Conservation (phyloP, 768 basidiomycete genomes). For the Sporobolomyces pararoseus region DNA sequence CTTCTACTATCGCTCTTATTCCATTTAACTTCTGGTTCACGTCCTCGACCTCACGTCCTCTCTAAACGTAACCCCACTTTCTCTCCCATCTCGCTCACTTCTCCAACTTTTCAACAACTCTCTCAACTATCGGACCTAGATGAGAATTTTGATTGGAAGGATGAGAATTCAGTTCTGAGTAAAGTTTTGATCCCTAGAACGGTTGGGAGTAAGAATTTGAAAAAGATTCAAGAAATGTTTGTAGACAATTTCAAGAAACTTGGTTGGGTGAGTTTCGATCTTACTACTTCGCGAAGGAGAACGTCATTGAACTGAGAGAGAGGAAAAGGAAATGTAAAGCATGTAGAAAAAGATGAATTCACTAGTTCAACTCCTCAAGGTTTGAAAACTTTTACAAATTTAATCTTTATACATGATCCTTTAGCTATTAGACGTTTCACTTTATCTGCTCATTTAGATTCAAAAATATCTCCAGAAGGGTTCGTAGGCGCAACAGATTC, state of each 20-base stretch:
- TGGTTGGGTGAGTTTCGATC: conserved; percentile 19
- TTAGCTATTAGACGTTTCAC: conserved; percentile 72
- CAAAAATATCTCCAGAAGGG: conserved; percentile 39
- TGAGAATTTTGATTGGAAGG: conserved; percentile 63
- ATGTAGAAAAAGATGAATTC: conserved; percentile 76
- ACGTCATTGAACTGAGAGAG: not conserved
- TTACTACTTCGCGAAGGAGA: not conserved
- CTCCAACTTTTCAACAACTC: conserved; percentile 54
- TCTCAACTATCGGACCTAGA: conserved; percentile 62
- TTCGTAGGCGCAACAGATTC: conserved; percentile 98
- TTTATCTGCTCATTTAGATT: conserved; percentile 58
- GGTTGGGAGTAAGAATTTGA: conserved; percentile 54
- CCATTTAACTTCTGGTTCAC: not conserved
- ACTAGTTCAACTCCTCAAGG: conserved; percentile 76
- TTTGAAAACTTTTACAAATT: conserved; percentile 71
- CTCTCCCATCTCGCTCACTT: conserved; percentile 22
- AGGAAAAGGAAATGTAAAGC: no score
- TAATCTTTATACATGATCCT: conserved; percentile 94
- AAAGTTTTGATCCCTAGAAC: conserved; percentile 80
- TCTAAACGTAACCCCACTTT: conserved; percentile 38
- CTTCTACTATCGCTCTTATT: not conserved
- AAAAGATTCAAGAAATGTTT: conserved; percentile 32
- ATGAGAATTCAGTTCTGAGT: conserved; percentile 70
- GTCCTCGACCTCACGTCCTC: conserved; percentile 36
- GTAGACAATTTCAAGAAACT: conserved; percentile 20